A percentile compares a stretch with the other conserved stretches of the same genome.
Evolutionary conservation across 495 filamentous ascomycete species (phyloP).

Genomic region (Parathielavia appendiculata): DNA sequence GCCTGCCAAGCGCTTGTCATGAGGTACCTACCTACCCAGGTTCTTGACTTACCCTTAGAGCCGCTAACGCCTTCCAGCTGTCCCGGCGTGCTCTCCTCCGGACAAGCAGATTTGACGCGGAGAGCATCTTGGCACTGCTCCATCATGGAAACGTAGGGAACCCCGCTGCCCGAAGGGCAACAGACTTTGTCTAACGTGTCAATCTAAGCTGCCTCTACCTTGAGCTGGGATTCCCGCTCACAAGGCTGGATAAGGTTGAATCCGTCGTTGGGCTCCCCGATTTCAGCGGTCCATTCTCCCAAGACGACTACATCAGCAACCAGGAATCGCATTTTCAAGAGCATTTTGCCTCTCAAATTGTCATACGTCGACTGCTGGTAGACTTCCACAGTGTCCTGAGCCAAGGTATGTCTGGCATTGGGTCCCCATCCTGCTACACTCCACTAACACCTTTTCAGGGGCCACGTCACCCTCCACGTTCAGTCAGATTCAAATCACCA

Average conservation of each 20-base stretch:
- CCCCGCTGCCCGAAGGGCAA: neutral
- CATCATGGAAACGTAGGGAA: constrained; percentile 52
- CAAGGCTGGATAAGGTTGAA: constrained; percentile 49
- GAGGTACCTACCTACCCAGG: constrained; percentile 32
- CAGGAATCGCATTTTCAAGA: constrained; percentile 50
- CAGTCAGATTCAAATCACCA: neutral
- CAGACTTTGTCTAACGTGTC: constrained; percentile 4
- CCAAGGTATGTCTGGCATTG: constrained; percentile 37
- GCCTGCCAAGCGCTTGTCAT: constrained; percentile 50
- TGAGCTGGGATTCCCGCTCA: constrained; percentile 52
- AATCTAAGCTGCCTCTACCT: constrained; percentile 44
- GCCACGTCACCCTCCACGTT: neutral
- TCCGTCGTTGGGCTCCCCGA: constrained; percentile 47
- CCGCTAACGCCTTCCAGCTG: constrained; percentile 33
- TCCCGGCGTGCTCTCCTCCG: constrained; percentile 44
- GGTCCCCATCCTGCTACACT: too few species aligned
- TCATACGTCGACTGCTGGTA: constrained; percentile 48
- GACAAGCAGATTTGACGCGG: constrained; percentile 47
- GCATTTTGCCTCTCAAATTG: constrained; percentile 54
- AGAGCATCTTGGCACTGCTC: constrained; percentile 55
- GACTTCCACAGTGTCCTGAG: constrained; percentile 47
- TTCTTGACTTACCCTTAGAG: too few species aligned
- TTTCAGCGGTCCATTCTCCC: constrained; percentile 43
- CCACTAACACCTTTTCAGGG: neutral
- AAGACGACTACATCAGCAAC: constrained; percentile 46